A percentile compares a stretch with the other conserved stretches of the same genome.
Conservation (phyloP, 176 grass and related monocot genomes). For the Pontederia crassipes region DNA sequence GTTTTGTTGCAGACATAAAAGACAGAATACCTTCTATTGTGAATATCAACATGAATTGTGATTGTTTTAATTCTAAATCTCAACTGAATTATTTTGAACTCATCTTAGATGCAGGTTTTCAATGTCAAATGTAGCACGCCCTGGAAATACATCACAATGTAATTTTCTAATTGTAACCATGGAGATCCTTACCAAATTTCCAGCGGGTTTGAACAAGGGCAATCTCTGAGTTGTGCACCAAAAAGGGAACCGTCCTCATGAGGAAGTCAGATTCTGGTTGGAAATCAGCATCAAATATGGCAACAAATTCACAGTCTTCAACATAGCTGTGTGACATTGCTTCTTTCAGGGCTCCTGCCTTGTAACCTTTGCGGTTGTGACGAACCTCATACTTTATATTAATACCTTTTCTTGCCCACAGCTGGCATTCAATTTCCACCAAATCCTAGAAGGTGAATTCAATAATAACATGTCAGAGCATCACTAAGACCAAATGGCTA, state of each 20-base stretch:
- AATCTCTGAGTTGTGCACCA: conserved; percentile 48
- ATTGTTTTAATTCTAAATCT: too few relatives aligned
- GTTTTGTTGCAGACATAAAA: too few relatives aligned
- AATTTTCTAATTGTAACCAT: too few relatives aligned
- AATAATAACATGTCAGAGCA: conserved; percentile 11
- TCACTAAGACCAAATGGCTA: not conserved
- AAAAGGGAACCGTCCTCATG: conserved; percentile 58
- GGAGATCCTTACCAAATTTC: conserved; percentile 66
- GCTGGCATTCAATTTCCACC: conserved; percentile 71
- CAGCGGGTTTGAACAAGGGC: conserved; percentile 89
- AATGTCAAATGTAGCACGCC: too few relatives aligned
- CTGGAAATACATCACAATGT: too few relatives aligned
- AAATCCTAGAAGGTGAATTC: conserved; percentile 40
- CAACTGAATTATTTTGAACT: too few relatives aligned
- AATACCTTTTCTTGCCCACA: conserved; percentile 85
- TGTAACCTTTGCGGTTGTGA: conserved; percentile 76
- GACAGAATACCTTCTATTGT: too few relatives aligned
- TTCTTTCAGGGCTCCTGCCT: conserved; percentile 87
- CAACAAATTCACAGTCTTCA: conserved; percentile 76
- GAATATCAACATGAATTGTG: too few relatives aligned
- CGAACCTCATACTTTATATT: conserved; percentile 78
- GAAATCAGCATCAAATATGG: conserved; percentile 94
- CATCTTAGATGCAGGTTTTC: too few relatives aligned
- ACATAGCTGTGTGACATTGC: conserved; percentile 67
- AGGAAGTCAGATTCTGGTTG: conserved; percentile 87